These are phyloP conservation scores for Ceratocystis cubensis DNA, from an alignment of 2,329 filamentous ascomycete genomes.

Conservation along the genomic window DNA sequence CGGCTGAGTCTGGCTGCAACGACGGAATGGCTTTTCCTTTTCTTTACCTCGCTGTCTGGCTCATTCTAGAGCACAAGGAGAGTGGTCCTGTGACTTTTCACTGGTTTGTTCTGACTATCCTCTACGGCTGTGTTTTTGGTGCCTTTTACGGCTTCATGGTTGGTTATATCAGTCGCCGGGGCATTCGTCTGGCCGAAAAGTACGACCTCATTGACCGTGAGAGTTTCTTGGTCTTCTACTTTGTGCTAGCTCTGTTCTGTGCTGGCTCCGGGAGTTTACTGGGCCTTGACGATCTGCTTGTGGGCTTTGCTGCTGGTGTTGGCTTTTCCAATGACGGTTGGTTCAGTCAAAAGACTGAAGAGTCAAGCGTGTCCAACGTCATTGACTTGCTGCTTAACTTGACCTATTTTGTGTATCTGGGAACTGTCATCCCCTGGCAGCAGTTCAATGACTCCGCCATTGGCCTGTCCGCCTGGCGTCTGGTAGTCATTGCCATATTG, in stretches of 20 bases:
- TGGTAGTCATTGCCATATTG: conserved; percentile 86
- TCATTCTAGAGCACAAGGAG: conserved; percentile 66
- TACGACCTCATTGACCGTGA: conserved; percentile 83
- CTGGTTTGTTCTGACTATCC: conserved; percentile 78
- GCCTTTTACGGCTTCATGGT: conserved; percentile 76
- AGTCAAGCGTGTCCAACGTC: conserved; percentile 97
- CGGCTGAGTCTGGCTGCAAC: conserved; percentile 95
- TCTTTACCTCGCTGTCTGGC: conserved; percentile 80
- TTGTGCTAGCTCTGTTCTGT: conserved; percentile 88
- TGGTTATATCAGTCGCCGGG: conserved; percentile 80
- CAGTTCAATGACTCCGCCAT: conserved; percentile 66
- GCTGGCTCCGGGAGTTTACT: conserved; percentile 85
- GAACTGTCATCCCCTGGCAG: conserved; percentile 92
- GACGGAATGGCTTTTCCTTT: conserved; percentile 99
- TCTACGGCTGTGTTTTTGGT: conserved; percentile 94
- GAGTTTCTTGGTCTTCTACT: conserved; percentile 97
- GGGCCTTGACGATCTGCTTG: conserved; percentile 83
- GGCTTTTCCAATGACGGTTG: conserved; percentile 98
- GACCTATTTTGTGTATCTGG: conserved; percentile 95
- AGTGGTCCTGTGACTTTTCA: conserved; percentile 60
- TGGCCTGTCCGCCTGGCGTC: conserved; percentile 72
- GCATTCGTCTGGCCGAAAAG: conserved; percentile 77
- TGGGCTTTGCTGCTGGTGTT: conserved; percentile 92
- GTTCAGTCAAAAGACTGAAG: conserved; percentile 97
- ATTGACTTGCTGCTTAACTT: conserved; percentile 95